These are phyloP conservation scores for Suhomyces canberraensis DNA, from an alignment of 805 yeast species.

Conservation along the genomic window DNA sequence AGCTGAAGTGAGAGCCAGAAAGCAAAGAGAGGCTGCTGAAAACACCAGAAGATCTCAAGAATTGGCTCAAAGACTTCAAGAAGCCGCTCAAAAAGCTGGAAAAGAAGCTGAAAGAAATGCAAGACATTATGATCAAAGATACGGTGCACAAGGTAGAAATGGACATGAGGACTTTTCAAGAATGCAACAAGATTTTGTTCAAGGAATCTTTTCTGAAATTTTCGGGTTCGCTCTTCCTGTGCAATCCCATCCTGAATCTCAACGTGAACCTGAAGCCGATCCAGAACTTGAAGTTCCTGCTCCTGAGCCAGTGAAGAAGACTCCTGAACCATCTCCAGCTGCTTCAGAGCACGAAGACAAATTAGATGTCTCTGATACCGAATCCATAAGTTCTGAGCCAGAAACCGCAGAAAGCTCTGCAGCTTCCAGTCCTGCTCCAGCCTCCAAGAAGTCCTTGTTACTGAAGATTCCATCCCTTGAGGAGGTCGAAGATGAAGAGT, in stretches of 20 bases:
- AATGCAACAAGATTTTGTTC: constrained; percentile 19
- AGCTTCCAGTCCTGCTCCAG: background rate
- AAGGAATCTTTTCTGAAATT: constrained; percentile 11
- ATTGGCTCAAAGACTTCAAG: constrained; percentile 8
- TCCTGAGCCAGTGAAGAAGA: no score
- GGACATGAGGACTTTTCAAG: constrained; percentile 7
- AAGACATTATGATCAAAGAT: constrained; percentile 2
- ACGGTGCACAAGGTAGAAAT: constrained; percentile 2
- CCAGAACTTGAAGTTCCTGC: background rate
- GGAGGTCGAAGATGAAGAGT: constrained; percentile 29
- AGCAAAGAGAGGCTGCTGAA: constrained; percentile 10
- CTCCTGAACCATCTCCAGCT: background rate
- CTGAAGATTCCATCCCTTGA: constrained; percentile 27
- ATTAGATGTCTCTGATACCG: constrained; percentile 13
- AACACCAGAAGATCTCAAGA: constrained; percentile 6
- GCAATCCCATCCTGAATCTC: background rate
- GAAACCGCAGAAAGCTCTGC: constrained; percentile 9
- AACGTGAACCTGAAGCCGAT: background rate
- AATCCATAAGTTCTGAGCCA: constrained; percentile 15
- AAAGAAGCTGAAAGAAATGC: constrained; percentile 5
- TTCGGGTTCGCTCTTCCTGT: constrained; percentile 5
- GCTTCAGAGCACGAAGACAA: background rate
- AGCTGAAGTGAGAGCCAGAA: constrained; percentile 7
- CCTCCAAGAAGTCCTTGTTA: constrained; percentile 8
- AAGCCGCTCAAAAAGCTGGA: no score